A percentile compares a stretch with the other conserved stretches of the same genome.
Evolutionary conservation across 202 grass and related monocot species (phyloP).

Genomic region (Bolboschoenoplectus hybrid): DNA sequence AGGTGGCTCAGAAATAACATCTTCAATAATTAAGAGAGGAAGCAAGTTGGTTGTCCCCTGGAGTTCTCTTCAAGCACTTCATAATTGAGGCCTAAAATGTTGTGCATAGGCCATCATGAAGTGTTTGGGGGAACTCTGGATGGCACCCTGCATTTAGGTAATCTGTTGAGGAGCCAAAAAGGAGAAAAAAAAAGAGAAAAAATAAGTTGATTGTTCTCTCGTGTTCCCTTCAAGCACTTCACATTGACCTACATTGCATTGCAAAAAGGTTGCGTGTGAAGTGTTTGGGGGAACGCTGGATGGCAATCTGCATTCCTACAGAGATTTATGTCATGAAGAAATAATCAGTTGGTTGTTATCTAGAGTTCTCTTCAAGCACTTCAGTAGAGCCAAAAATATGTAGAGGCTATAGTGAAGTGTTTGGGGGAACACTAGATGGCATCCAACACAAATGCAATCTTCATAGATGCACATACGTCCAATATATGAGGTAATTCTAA

Average conservation of each 20-base stretch:
- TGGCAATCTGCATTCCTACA: not conserved
- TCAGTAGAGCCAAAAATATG: not conserved
- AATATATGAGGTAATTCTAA: not conserved
- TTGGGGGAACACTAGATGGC: conserved; percentile 28
- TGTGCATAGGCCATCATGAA: not conserved
- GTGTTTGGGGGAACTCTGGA: conserved; percentile 30
- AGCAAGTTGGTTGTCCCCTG: conserved; percentile 12
- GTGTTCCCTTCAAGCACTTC: conserved; percentile 26
- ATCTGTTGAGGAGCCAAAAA: not conserved
- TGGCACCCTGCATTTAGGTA: conserved; percentile 6
- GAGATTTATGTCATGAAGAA: not conserved
- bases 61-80: conserved; percentile 20
- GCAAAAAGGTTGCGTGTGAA: not conserved
- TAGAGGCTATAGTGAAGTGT: conserved; percentile 21
- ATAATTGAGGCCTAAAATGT: not conserved
- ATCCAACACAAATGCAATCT: not conserved
- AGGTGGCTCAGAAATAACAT: not conserved
- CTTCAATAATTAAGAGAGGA: not conserved
- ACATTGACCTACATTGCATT: not conserved
- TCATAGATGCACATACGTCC: not conserved
- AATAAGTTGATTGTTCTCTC: conserved; percentile 19
- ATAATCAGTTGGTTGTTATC: not conserved
- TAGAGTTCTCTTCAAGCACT: conserved; percentile 31
- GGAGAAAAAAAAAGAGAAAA: not conserved
- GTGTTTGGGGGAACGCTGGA: conserved; percentile 26